These are phyloP conservation scores for Populus tomentosa DNA, from an alignment of 441 rosid genomes.

Conservation along the genomic window DNA sequence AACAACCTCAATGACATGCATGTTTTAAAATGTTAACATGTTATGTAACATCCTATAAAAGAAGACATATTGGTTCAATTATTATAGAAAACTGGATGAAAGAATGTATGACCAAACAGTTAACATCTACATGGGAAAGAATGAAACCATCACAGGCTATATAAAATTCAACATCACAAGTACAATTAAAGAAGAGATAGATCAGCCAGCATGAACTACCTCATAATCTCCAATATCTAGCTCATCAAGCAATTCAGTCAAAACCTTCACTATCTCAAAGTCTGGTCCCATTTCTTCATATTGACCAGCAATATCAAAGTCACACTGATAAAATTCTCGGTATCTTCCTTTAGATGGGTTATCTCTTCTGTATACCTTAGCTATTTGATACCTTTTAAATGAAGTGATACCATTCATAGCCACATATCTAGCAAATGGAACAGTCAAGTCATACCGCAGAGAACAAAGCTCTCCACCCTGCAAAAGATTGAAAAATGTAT, in stretches of 20 bases:
- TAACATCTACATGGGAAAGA: not conserved
- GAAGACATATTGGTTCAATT: not conserved
- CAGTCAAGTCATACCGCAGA: slow-evolving; percentile 87
- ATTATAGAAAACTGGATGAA: not conserved
- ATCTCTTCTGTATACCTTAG: slow-evolving; percentile 85
- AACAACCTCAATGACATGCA: not conserved
- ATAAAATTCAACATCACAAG: not conserved
- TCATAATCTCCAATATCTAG: slow-evolving; percentile 56
- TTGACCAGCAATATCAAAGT: slow-evolving; percentile 89
- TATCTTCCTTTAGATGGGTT: slow-evolving; percentile 93
- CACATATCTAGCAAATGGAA: slow-evolving; percentile 88
- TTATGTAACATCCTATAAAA: not conserved
- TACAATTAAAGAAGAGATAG: not conserved
- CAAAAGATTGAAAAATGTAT: slow-evolving; percentile 15
- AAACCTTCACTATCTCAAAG: slow-evolving; percentile 66
- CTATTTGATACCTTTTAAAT: slow-evolving; percentile 82
- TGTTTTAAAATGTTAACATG: not conserved
- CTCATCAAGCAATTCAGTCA: slow-evolving; percentile 77
- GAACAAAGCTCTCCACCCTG: slow-evolving; percentile 99
- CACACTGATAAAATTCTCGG: slow-evolving; percentile 95
- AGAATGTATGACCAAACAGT: not conserved
- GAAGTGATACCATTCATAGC: slow-evolving; percentile 88
- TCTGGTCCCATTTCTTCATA: slow-evolving; percentile 92
- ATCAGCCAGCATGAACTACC: slow-evolving; percentile 34
- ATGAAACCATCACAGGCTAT: not conserved